phyloP scores from a whole-genome alignment of 2,329 filamentous ascomycete genomes.

The Scedosporium boydii region DNA sequence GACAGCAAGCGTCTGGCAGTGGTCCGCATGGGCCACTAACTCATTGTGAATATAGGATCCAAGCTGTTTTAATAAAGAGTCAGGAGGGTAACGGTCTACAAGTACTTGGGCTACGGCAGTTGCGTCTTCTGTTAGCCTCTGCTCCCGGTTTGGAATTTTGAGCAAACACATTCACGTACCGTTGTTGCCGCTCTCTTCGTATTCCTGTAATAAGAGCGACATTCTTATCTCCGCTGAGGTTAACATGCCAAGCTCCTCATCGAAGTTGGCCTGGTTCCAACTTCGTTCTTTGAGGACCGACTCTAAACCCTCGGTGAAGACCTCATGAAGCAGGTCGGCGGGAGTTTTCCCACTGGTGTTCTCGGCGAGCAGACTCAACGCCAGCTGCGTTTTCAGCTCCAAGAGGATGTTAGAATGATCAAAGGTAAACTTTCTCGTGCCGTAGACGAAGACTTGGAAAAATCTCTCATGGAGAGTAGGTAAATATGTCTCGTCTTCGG shows the following conservation, averaged over 20 bases:
- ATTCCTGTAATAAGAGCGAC: slow-evolving; percentile 21
- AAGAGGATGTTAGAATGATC: slow-evolving; percentile 34
- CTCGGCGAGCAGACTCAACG: slow-evolving; percentile 44
- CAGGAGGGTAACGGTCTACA: slow-evolving; percentile 28
- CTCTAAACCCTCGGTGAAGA: slow-evolving; percentile 48
- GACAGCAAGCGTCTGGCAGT: slow-evolving; percentile 14
- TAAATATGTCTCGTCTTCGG: slow-evolving; percentile 27
- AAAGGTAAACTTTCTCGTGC: slow-evolving; percentile 22
- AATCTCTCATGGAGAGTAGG: slow-evolving; percentile 34
- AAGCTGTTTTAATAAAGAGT: slow-evolving; percentile 22
- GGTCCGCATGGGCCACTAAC: slow-evolving; percentile 21
- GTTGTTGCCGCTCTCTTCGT: slow-evolving; percentile 13
- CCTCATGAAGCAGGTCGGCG: slow-evolving; percentile 45
- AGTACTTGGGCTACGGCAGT: slow-evolving; percentile 18
- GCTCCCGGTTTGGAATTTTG: not conserved
- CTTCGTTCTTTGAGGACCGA: slow-evolving; percentile 28
- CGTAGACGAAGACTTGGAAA: slow-evolving; percentile 28
- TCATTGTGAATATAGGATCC: slow-evolving; percentile 21
- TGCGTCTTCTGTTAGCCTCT: slow-evolving; percentile 10
- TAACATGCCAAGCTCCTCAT: slow-evolving; percentile 25
- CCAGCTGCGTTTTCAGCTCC: slow-evolving; percentile 35
- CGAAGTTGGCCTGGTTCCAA: slow-evolving; percentile 20
- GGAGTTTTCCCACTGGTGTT: slow-evolving; percentile 37
- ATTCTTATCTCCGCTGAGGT: slow-evolving; percentile 22
- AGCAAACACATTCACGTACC: slow-evolving; percentile 16